phyloP scores from a whole-genome alignment of 2,329 filamentous ascomycete genomes.

The Penicillium sp. region DNA sequence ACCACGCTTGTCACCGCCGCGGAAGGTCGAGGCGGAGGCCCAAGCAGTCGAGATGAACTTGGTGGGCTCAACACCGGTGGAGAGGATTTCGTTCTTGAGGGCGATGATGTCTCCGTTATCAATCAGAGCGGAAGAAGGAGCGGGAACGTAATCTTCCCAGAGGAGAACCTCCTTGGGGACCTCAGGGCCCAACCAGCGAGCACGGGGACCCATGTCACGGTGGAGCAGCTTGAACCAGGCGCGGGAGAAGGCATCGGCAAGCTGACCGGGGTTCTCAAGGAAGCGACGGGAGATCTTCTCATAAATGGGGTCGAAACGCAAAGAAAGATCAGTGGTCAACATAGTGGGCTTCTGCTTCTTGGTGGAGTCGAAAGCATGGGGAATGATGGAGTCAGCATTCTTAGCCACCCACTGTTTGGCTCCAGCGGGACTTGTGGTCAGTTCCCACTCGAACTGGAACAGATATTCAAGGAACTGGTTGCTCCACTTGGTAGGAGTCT shows the following conservation, averaged over 20 bases:
- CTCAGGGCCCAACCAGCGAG: slow-evolving; percentile 74
- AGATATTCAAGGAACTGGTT: slow-evolving; percentile 74
- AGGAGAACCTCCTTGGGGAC: slow-evolving; percentile 67
- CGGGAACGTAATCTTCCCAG: slow-evolving; percentile 75
- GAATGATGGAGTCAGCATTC: slow-evolving; percentile 66
- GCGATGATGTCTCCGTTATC: slow-evolving; percentile 63
- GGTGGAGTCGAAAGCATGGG: slow-evolving; percentile 67
- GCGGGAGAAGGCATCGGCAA: slow-evolving; percentile 68
- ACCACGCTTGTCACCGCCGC: slow-evolving; percentile 76
- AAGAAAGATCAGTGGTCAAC: slow-evolving; percentile 73
- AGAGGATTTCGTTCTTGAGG: slow-evolving; percentile 70
- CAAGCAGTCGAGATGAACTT: slow-evolving; percentile 68
- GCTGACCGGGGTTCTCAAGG: slow-evolving; percentile 67
- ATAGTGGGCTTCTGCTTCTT: slow-evolving; percentile 76
- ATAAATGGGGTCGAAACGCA: slow-evolving; percentile 71
- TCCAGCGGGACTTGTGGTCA: slow-evolving; percentile 72
- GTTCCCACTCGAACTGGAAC: slow-evolving; percentile 77
- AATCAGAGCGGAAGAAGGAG: slow-evolving; percentile 58
- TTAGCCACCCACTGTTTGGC: slow-evolving; percentile 77
- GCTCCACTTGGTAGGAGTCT: slow-evolving; percentile 74
- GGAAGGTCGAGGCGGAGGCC: slow-evolving; percentile 72
- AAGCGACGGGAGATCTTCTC: slow-evolving; percentile 74
- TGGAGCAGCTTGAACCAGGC: slow-evolving; percentile 85
- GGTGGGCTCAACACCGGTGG: slow-evolving; percentile 59
- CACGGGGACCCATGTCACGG: slow-evolving; percentile 73